These are phyloP conservation scores for Citrus mangshanensis DNA, from an alignment of 345 rosid species.

Conservation along the genomic window DNA sequence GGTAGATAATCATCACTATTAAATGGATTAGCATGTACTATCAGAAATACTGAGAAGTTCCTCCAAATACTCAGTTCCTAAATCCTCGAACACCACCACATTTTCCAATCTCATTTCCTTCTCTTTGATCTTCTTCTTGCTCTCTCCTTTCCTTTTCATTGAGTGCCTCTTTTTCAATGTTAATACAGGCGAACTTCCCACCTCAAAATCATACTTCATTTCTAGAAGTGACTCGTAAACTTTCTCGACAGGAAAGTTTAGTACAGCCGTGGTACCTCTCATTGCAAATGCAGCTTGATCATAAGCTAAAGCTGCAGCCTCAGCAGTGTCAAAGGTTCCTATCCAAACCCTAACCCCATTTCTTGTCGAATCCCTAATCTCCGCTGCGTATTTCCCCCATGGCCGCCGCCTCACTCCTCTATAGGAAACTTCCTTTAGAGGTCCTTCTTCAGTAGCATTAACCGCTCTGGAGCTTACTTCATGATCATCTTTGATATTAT, in stretches of 20 bases:
- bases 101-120: slow-evolving; percentile 27
- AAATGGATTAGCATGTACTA: background rate
- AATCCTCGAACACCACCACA: slow-evolving; percentile 55
- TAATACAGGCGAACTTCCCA: slow-evolving; percentile 49
- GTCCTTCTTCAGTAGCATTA: slow-evolving; percentile 14
- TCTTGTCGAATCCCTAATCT: slow-evolving; percentile 66
- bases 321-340: slow-evolving; percentile 63
- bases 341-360: slow-evolving; percentile 62
- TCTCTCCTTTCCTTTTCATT: slow-evolving; percentile 37
- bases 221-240: slow-evolving; percentile 44
- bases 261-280: slow-evolving; percentile 48
- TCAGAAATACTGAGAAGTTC: slow-evolving; percentile 47
- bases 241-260: slow-evolving; percentile 49
- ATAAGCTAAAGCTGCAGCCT: slow-evolving; percentile 66
- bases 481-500: slow-evolving; percentile 7
- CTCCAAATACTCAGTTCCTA: slow-evolving; percentile 61
- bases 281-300: slow-evolving; percentile 70
- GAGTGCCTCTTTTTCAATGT: slow-evolving; percentile 50
- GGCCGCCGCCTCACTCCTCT: slow-evolving; percentile 65
- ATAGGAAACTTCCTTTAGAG: slow-evolving; percentile 22
- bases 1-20: slow-evolving; percentile 6
- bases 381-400: slow-evolving; percentile 71
- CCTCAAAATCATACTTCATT: slow-evolving; percentile 29
- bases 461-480: slow-evolving; percentile 28
- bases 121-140: slow-evolving; percentile 36